These are phyloP conservation scores for Cryphonectria japonica DNA, from an alignment of 2,329 filamentous ascomycete species.

Conservation along the genomic window DNA sequence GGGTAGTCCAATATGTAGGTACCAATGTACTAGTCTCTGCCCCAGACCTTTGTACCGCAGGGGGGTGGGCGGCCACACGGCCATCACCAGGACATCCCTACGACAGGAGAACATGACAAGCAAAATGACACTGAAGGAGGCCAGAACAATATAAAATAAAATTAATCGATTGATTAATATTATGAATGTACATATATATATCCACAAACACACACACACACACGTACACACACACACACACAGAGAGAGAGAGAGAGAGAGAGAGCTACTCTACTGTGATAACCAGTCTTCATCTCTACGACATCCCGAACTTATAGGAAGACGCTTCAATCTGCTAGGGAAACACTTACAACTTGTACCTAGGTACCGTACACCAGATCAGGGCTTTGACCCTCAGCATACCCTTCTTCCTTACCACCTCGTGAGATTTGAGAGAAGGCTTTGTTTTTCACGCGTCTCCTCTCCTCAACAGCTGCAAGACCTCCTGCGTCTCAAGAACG, in stretches of 20 bases:
- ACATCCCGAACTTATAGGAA: no score
- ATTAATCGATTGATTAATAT: no score
- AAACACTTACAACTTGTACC: not conserved
- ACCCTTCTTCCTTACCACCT: not conserved
- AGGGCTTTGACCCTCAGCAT: not conserved
- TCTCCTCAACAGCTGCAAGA: not conserved
- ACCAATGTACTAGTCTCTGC: not conserved
- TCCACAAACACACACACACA: no score
- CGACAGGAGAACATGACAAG: no score
- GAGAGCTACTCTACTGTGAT: no score
- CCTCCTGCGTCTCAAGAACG: conserved; percentile 16
- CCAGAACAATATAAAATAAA: no score
- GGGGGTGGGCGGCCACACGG: not conserved
- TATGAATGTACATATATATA: no score
- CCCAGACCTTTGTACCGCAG: not conserved
- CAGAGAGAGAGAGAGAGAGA: no score
- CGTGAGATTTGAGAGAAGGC: not conserved
- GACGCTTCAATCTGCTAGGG: no score
- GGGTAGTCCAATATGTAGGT: not conserved
- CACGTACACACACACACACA: no score
- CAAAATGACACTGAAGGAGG: no score
- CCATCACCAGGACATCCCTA: not conserved
- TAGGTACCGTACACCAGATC: not conserved
- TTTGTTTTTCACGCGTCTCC: not conserved
- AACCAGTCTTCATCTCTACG: no score